phyloP scores from a whole-genome alignment of 2,329 filamentous ascomycete species.

The Trichoderma endophyticum region DNA sequence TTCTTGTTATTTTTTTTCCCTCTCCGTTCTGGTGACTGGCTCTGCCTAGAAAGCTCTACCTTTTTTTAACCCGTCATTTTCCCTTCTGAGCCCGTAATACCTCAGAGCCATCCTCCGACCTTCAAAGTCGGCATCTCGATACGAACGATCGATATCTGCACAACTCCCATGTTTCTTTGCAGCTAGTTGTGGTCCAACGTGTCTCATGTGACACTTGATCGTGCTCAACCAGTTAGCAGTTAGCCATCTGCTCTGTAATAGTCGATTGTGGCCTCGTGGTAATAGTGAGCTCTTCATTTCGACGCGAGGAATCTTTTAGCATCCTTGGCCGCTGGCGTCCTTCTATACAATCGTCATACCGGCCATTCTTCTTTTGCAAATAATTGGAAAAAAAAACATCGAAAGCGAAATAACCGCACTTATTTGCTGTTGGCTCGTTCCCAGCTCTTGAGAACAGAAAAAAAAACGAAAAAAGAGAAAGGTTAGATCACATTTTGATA shows the following conservation, averaged over 20 bases:
- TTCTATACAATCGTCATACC: constrained; percentile 36
- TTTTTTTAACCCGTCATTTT: constrained; percentile 28
- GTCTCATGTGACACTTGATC: constrained; percentile 33
- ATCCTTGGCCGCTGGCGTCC: constrained; percentile 57
- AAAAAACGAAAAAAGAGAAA: background rate
- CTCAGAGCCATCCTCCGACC: constrained; percentile 21
- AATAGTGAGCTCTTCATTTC: constrained; percentile 42
- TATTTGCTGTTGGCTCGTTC: constrained; percentile 4
- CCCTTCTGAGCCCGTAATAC: constrained; percentile 30
- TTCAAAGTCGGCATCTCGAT: constrained; percentile 20
- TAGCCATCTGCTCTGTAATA: constrained; percentile 24
- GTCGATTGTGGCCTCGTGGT: constrained; percentile 40
- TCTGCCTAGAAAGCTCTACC: constrained; percentile 23
- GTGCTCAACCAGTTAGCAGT: constrained; percentile 23
- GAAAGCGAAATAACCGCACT: constrained; percentile 3
- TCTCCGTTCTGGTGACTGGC: constrained; percentile 25
- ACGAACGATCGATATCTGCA: constrained; percentile 24
- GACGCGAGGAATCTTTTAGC: constrained; percentile 41
- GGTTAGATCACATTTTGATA: constrained; percentile 4
- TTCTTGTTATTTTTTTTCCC: constrained; percentile 27
- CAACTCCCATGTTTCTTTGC: constrained; percentile 33
- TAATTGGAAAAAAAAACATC: background rate
- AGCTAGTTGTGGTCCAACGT: constrained; percentile 32
- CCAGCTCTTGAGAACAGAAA: background rate
- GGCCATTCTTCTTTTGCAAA: constrained; percentile 5